Conservation (phyloP, 352 stramenopile species). For the Phytophthora lateralis region DNA sequence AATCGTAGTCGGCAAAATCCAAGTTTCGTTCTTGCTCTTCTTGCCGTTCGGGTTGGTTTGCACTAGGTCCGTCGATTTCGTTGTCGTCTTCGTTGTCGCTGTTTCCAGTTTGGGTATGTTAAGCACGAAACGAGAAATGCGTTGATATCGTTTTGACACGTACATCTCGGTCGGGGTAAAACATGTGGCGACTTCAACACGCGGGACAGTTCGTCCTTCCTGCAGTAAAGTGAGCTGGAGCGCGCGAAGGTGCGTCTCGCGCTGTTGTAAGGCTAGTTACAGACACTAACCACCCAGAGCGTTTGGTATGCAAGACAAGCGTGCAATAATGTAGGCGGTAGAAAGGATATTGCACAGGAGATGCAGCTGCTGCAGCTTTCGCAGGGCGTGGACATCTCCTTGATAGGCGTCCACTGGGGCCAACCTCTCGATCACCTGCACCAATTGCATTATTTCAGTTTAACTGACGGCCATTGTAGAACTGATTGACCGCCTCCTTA, state of each 20-base stretch:
- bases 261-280: conserved; percentile 42
- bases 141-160: too few species aligned
- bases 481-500: conserved; percentile 7
- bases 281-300: not conserved
- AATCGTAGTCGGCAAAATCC: conserved; percentile 32
- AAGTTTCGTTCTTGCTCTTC: conserved; percentile 24
- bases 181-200: too few species aligned
- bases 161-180: too few species aligned
- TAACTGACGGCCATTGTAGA: not conserved
- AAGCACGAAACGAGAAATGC: too few species aligned
- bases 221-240: conserved; percentile 33
- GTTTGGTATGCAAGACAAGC: not conserved
- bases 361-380: conserved; percentile 44
- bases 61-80: conserved; percentile 7
- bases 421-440: conserved; percentile 40
- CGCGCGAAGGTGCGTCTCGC: conserved; percentile 62
- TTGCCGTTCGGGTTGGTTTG: conserved; percentile 17
- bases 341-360: conserved; percentile 52
- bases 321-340: conserved; percentile 8
- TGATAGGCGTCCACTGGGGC: conserved; percentile 16
- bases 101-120: conserved; percentile 4
- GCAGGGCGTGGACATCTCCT: not conserved
- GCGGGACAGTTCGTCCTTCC: too few species aligned
- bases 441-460: conserved; percentile 4
- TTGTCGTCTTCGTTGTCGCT: not conserved